These are phyloP conservation scores for Scedosporium minutisporum DNA, from an alignment of 2,329 filamentous ascomycete species.

Conservation along the genomic window DNA sequence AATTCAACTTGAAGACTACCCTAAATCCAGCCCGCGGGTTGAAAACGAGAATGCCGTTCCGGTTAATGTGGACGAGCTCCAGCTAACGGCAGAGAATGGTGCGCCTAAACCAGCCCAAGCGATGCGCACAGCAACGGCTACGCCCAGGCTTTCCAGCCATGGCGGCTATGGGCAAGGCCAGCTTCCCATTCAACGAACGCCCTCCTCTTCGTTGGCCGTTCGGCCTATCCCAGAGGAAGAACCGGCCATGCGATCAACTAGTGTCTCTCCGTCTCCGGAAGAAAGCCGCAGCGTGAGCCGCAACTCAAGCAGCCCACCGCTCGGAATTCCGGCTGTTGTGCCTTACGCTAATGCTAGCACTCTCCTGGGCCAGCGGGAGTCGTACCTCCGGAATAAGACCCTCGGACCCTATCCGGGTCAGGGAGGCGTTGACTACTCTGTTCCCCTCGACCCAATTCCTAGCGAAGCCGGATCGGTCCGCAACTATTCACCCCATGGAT, in stretches of 20 bases:
- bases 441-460: slow-evolving; percentile 15
- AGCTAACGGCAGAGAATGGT: slow-evolving; percentile 50
- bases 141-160: background rate
- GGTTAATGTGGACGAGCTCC: slow-evolving; percentile 53
- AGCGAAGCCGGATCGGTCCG: slow-evolving; percentile 33
- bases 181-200: background rate
- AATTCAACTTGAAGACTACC: slow-evolving; percentile 37
- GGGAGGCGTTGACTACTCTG: background rate
- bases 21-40: slow-evolving; percentile 13
- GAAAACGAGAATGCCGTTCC: slow-evolving; percentile 45
- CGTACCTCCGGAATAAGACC: slow-evolving; percentile 43
- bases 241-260: background rate
- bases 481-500: slow-evolving; percentile 23
- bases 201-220: background rate
- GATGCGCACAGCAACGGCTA: background rate
- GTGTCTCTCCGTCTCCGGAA: background rate
- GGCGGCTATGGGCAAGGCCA: background rate
- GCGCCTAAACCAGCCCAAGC: slow-evolving; percentile 25
- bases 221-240: slow-evolving; percentile 40
- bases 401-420: slow-evolving; percentile 13
- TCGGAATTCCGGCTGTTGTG: slow-evolving; percentile 23
- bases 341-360: slow-evolving; percentile 45
- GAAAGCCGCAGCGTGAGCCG: slow-evolving; percentile 1
- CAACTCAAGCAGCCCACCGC: slow-evolving; percentile 14
- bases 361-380: slow-evolving; percentile 45